Evolutionary conservation across 768 basidiomycete species (phyloP).

Genomic region (Leccinum sublutescens): DNA sequence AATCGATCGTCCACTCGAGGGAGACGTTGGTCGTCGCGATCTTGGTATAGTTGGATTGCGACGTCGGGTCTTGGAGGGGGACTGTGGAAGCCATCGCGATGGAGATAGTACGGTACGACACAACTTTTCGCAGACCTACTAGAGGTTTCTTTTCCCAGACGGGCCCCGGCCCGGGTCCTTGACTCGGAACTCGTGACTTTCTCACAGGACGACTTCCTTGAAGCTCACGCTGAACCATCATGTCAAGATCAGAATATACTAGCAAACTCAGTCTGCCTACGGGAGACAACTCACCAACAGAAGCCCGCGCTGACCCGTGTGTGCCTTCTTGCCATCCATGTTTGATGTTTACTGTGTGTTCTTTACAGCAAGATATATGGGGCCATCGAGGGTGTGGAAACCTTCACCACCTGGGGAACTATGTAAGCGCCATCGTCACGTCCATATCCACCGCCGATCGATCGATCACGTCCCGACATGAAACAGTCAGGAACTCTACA

Average conservation of each 20-base stretch:
- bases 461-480: neutral
- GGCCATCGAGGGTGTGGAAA: constrained; percentile 18
- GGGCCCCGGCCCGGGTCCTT: neutral
- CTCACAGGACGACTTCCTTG: neutral
- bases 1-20: constrained; percentile 61
- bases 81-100: constrained; percentile 17
- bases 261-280: too few species aligned
- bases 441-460: neutral
- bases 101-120: neutral
- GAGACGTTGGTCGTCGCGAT: constrained; percentile 48
- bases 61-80: constrained; percentile 39
- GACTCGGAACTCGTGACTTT: neutral
- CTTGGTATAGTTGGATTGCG: constrained; percentile 57
- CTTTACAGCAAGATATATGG: constrained; percentile 22
- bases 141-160: neutral
- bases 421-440: constrained; percentile 14
- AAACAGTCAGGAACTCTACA: constrained; percentile 9
- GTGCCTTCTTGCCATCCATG: neutral
- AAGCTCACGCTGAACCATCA: too few species aligned
- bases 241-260: too few species aligned
- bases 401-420: constrained; percentile 17
- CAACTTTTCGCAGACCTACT: neutral
- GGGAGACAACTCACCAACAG: too few species aligned
- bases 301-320: neutral
- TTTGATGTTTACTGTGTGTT: neutral